Conservation (phyloP, 2,329 filamentous ascomycete genomes). For the Delphinella strobiligena region DNA sequence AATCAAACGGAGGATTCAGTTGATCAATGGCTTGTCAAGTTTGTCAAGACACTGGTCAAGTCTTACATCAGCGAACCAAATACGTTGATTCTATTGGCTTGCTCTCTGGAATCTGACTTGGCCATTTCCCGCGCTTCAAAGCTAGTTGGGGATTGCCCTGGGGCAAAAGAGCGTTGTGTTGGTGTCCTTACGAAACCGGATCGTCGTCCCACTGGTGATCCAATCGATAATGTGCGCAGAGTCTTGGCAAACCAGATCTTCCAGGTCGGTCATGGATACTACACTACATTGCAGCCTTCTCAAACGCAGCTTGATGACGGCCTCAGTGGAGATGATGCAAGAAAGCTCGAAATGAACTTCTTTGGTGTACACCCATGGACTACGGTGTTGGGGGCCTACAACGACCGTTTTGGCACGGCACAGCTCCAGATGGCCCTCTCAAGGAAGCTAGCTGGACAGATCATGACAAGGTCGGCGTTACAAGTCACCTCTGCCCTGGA, state of each 20-base stretch:
- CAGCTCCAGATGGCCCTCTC: slow-evolving; percentile 40
- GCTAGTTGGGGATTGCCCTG: slow-evolving; percentile 1
- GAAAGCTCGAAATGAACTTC: slow-evolving; percentile 37
- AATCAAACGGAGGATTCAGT: slow-evolving; percentile 48
- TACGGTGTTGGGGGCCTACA: slow-evolving; percentile 25
- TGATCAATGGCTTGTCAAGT: slow-evolving; percentile 56
- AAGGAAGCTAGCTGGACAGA: slow-evolving; percentile 34
- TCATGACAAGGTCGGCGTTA: slow-evolving; percentile 26
- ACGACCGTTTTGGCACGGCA: slow-evolving; percentile 38
- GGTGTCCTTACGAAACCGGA: slow-evolving; percentile 77
- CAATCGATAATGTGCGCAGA: slow-evolving; percentile 19
- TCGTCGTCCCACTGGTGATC: slow-evolving; percentile 43
- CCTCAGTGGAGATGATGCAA: slow-evolving; percentile 35
- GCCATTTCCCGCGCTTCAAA: slow-evolving; percentile 61
- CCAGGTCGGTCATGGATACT: slow-evolving; percentile 61
- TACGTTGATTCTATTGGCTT: slow-evolving; percentile 64
- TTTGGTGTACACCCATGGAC: slow-evolving; percentile 39
- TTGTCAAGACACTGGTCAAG: slow-evolving; percentile 59
- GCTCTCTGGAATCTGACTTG: slow-evolving; percentile 67
- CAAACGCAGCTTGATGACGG: slow-evolving; percentile 36
- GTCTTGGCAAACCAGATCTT: slow-evolving; percentile 49
- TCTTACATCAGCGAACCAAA: slow-evolving; percentile 58
- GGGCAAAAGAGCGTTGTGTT: slow-evolving; percentile 31
- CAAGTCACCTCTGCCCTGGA: too few species aligned
- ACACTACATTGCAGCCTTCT: slow-evolving; percentile 55